A percentile compares a stretch with the other conserved stretches of the same genome.
Conservation (phyloP, 306 rosid genomes). For the Cicer chorassanicum region DNA sequence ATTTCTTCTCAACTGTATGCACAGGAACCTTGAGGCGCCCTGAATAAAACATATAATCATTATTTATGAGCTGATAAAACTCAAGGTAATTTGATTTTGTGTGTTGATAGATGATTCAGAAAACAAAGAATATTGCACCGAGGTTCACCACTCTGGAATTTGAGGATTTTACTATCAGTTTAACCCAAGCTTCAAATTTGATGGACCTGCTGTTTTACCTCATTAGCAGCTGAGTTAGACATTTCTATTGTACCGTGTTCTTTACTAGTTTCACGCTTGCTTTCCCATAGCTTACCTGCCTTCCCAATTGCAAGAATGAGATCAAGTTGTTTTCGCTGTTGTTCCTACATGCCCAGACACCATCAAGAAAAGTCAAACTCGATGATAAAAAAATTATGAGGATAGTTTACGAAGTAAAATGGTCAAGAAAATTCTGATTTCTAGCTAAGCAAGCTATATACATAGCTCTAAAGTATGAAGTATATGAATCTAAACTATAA, state of each 20-base stretch:
- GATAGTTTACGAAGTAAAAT: slow-evolving; percentile 25
- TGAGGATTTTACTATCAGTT: slow-evolving; percentile 30
- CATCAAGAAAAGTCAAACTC: slow-evolving; percentile 32
- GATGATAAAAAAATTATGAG: not conserved
- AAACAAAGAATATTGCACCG: slow-evolving; percentile 32
- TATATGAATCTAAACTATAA: slow-evolving; percentile 2
- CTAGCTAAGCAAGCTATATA: not conserved
- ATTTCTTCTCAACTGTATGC: slow-evolving; percentile 41
- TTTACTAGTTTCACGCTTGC: slow-evolving; percentile 49
- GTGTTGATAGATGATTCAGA: slow-evolving; percentile 31
- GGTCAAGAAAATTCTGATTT: slow-evolving; percentile 13
- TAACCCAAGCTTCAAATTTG: slow-evolving; percentile 57
- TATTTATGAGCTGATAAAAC: slow-evolving; percentile 37
- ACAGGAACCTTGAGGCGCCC: slow-evolving; percentile 35
- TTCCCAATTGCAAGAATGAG: slow-evolving; percentile 81
- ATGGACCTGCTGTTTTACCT: slow-evolving; percentile 61
- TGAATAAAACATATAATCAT: slow-evolving; percentile 21
- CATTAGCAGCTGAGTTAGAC: slow-evolving; percentile 49
- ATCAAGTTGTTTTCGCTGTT: slow-evolving; percentile 87
- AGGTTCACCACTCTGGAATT: slow-evolving; percentile 32
- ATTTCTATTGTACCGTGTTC: slow-evolving; percentile 46
- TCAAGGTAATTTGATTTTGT: slow-evolving; percentile 25
- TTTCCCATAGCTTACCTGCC: slow-evolving; percentile 66
- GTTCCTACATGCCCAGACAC: slow-evolving; percentile 64
- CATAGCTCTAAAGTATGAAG: not conserved